These are phyloP conservation scores for Colletotrichum destructivum DNA, from an alignment of 2,329 filamentous ascomycete species.

Conservation along the genomic window DNA sequence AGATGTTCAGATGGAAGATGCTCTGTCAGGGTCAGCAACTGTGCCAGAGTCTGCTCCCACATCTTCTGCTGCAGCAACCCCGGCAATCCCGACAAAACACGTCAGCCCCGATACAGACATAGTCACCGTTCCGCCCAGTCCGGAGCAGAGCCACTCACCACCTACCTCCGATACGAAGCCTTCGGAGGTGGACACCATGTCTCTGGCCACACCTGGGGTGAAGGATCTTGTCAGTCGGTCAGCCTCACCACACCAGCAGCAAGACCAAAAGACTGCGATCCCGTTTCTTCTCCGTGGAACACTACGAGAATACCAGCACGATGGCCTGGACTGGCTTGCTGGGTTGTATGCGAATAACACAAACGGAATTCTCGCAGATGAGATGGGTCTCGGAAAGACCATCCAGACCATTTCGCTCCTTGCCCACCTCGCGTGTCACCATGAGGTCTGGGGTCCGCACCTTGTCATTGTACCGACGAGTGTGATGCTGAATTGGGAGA, in stretches of 20 bases:
- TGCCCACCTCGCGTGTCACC: conserved; percentile 90
- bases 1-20: conserved; percentile 55
- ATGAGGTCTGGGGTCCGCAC: conserved; percentile 96
- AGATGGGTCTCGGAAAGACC: conserved; percentile 98
- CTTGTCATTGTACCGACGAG: conserved; percentile 96
- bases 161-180: conserved; percentile 66
- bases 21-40: conserved; percentile 16
- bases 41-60: conserved; percentile 47
- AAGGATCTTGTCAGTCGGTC: conserved; percentile 51
- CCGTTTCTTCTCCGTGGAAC: conserved; percentile 89
- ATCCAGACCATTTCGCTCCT: conserved; percentile 97
- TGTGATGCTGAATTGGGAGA: conserved; percentile 99
- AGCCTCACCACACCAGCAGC: conserved; percentile 49
- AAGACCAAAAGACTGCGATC: conserved; percentile 75
- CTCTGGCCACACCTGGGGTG: conserved; percentile 36
- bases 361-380: conserved; percentile 96
- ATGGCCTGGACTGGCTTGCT: conserved; percentile 96
- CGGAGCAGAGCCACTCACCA: conserved; percentile 63
- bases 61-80: conserved; percentile 42
- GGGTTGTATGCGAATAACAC: conserved; percentile 92
- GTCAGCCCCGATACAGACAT: conserved; percentile 60
- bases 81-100: conserved; percentile 46
- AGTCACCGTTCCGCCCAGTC: conserved; percentile 59
- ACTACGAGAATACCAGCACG: conserved; percentile 95
- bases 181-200: conserved; percentile 62